These are phyloP conservation scores for Pythium rhizo-oryzae DNA, from an alignment of 352 stramenopile genomes.

Conservation along the genomic window DNA sequence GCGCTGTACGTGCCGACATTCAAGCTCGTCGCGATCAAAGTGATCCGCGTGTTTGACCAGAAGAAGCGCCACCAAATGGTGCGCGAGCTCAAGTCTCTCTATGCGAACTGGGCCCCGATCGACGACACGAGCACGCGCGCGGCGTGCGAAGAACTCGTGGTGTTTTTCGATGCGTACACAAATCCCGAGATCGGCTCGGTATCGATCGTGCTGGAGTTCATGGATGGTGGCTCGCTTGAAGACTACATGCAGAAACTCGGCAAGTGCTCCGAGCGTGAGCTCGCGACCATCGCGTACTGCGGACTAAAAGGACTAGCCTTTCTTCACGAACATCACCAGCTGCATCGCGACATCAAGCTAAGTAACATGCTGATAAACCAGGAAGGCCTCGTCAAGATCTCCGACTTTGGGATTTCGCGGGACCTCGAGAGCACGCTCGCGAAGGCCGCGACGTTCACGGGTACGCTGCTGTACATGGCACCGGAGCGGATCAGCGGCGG, in stretches of 20 bases:
- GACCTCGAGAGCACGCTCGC: slow-evolving; percentile 85
- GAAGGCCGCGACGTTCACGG: slow-evolving; percentile 90
- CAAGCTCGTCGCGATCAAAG: slow-evolving; percentile 89
- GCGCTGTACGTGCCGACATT: slow-evolving; percentile 90
- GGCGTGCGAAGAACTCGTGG: slow-evolving; percentile 81
- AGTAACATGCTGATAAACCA: slow-evolving; percentile 95
- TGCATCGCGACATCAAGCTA: slow-evolving; percentile 96
- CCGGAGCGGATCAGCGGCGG: slow-evolving; percentile 93
- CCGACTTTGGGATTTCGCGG: slow-evolving; percentile 83
- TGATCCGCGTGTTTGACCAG: slow-evolving; percentile 89
- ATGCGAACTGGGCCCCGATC: slow-evolving; percentile 79
- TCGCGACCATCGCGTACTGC: slow-evolving; percentile 82
- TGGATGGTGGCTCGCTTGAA: slow-evolving; percentile 92
- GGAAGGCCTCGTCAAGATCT: slow-evolving; percentile 84
- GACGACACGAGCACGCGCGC: slow-evolving; percentile 42
- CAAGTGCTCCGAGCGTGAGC: slow-evolving; percentile 59
- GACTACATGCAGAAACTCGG: slow-evolving; percentile 55
- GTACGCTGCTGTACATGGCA: slow-evolving; percentile 93
- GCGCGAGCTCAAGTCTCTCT: slow-evolving; percentile 84
- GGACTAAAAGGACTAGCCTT: slow-evolving; percentile 86
- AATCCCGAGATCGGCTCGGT: slow-evolving; percentile 86
- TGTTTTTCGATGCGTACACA: slow-evolving; percentile 94
- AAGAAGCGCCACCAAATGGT: slow-evolving; percentile 90
- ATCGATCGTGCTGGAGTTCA: slow-evolving; percentile 95
- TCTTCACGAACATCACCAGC: slow-evolving; percentile 87